These are phyloP conservation scores for Debaryomyces robertsiae DNA, from an alignment of 1,139 yeast species.

Conservation along the genomic window DNA sequence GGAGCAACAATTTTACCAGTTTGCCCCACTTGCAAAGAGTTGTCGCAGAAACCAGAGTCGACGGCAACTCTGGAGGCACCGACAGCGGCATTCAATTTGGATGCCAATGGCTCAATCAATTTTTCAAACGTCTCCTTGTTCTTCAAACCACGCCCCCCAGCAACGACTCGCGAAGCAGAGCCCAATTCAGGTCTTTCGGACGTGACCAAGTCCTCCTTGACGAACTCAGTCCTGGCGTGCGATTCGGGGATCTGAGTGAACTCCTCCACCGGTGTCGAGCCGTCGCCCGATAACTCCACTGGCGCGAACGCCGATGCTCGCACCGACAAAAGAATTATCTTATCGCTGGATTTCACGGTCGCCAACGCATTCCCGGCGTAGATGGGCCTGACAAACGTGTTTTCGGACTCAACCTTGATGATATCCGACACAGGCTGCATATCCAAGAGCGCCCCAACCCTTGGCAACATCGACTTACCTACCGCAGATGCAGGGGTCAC, in stretches of 20 bases:
- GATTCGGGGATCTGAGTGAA: conserved; percentile 38
- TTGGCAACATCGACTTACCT: conserved; percentile 85
- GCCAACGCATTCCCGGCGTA: conserved; percentile 95
- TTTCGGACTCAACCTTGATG: conserved; percentile 61
- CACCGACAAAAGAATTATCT: conserved; percentile 67
- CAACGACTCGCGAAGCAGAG: conserved; percentile 75
- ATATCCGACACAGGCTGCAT: conserved; percentile 88
- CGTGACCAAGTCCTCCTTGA: conserved; percentile 69
- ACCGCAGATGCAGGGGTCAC: conserved; percentile 81
- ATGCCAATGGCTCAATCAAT: conserved; percentile 81
- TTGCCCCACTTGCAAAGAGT: conserved; percentile 97
- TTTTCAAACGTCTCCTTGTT: conserved; percentile 84
- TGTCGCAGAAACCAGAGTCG: conserved; percentile 93
- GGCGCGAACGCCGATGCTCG: conserved; percentile 86
- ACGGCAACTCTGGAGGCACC: conserved; percentile 99
- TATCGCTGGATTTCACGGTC: conserved; percentile 74
- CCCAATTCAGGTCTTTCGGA: conserved; percentile 92
- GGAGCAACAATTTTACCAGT: conserved; percentile 99
- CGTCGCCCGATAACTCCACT: conserved; percentile 39
- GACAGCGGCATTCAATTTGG: conserved; percentile 83
- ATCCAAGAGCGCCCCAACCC: conserved; percentile 83
- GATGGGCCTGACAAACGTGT: conserved; percentile 87
- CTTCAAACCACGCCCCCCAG: conserved; percentile 95
- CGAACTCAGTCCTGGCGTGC: conserved; percentile 52
- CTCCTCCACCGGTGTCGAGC: conserved; percentile 54